Conservation (phyloP, 2,329 filamentous ascomycete species). For the Kalaharituber pfeilii region DNA sequence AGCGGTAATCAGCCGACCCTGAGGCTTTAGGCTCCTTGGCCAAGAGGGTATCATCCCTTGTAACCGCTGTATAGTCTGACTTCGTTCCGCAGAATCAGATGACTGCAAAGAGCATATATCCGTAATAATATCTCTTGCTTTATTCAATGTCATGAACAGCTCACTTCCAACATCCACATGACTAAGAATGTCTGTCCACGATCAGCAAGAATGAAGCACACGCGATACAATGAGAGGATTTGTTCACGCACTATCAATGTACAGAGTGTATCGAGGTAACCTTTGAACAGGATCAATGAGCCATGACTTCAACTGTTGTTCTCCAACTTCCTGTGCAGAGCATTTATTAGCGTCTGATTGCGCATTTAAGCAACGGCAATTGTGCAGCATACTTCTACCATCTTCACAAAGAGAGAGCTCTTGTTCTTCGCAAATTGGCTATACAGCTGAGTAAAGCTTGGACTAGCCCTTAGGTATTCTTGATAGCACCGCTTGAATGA, state of each 20-base stretch:
- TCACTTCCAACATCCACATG: constrained; percentile 74
- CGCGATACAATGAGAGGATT: not conserved
- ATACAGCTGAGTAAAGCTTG: constrained; percentile 66
- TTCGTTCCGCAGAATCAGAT: constrained; percentile 46
- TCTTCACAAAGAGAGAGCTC: constrained; percentile 64
- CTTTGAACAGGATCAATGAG: constrained; percentile 94
- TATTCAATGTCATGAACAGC: constrained; percentile 64
- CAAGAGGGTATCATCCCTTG: constrained; percentile 61
- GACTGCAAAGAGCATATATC: constrained; percentile 91
- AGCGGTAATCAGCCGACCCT: constrained; percentile 63
- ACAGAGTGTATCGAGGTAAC: constrained; percentile 79
- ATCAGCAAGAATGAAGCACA: not conserved
- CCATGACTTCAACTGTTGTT: constrained; percentile 76
- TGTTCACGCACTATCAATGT: constrained; percentile 52
- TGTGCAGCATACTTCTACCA: constrained; percentile 32
- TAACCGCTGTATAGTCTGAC: constrained; percentile 54
- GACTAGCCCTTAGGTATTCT: constrained; percentile 81
- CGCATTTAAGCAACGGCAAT: not conserved
- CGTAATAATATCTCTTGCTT: constrained; percentile 80
- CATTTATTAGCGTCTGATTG: not conserved
- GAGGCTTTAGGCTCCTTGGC: constrained; percentile 53
- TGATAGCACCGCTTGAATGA: constrained; percentile 81
- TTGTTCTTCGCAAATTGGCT: constrained; percentile 58
- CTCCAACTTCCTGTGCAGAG: constrained; percentile 50
- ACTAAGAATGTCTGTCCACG: constrained; percentile 49